phyloP scores from a whole-genome alignment of 192 early-diverging fungal species.

The Podila epicladia region DNA sequence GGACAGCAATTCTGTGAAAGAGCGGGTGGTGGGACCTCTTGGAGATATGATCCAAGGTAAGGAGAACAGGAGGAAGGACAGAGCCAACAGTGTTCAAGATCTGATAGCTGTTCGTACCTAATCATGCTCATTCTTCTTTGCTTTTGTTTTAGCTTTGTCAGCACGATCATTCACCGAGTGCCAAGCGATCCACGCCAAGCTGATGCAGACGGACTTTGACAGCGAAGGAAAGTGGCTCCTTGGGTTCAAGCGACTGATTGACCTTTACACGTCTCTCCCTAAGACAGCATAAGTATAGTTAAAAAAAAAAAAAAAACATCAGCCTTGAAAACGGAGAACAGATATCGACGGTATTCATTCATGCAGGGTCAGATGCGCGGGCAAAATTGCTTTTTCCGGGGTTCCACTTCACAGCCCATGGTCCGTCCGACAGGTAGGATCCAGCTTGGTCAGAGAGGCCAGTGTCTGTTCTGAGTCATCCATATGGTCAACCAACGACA shows the following conservation, averaged over 20 bases:
- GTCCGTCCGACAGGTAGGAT: too few relatives aligned
- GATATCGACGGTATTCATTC: not conserved
- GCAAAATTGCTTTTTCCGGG: not conserved
- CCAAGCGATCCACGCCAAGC: constrained; percentile 48
- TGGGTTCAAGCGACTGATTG: constrained; percentile 59
- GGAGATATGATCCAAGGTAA: constrained; percentile 52
- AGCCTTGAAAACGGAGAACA: not conserved
- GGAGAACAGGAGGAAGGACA: not conserved
- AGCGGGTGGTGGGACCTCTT: constrained; percentile 24
- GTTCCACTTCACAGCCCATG: too few relatives aligned
- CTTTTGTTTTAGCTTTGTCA: constrained; percentile 46
- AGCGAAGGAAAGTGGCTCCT: constrained; percentile 60
- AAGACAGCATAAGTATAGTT: not conserved
- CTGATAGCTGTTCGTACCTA: not conserved
- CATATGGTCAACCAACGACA: too few relatives aligned
- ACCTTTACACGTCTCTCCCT: constrained; percentile 38
- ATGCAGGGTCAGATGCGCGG: not conserved
- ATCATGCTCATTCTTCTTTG: not conserved
- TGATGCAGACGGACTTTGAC: constrained; percentile 61
- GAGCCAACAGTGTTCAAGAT: too few relatives aligned
- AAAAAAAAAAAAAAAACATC: not conserved
- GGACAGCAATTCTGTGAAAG: constrained; percentile 44
- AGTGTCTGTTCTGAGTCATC: too few relatives aligned
- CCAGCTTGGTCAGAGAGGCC: too few relatives aligned
- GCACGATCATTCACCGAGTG: constrained; percentile 45